Evolutionary conservation across 352 stramenopile species (phyloP), one percentile per base, ranked within the genome.

Genomic region (Globisporangium apiculatum): DNA sequence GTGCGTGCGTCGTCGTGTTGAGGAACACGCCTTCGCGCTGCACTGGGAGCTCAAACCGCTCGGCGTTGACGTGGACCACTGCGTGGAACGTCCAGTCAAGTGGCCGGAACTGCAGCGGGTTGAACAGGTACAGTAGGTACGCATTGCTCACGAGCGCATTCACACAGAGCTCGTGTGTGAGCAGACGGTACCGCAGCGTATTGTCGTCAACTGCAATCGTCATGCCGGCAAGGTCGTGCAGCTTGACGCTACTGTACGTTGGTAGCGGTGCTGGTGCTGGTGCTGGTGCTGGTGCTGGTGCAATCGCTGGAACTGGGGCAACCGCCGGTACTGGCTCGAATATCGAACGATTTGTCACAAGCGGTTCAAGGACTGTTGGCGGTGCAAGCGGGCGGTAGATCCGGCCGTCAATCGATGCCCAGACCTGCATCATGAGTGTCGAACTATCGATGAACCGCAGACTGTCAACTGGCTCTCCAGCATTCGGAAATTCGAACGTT

Each of bases 51-150:
- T 64, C 49, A 61, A 84, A 86, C 18, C 59, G 66, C 12, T 46
- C 56, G 9, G 71, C 66, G 38, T 84, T 82, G 24, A 94, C 69
- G 61, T 81, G 69, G 38, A 94, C 45, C 18, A 82, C 65, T 0
- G 80, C 79, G 37, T 85, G 67, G 62, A 89, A 94, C 7, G 75
- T 89, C 83, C 83, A 94, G 60, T 94, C 83, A 48, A 93, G 70
- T 9, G 85, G 85, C 4, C 81, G 83, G 58, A 89, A 94, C 55
- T 79, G 65, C 43, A 91, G 67, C 48, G 85, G 82, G 53, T 94
- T 94, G 71, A 94, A 94, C 40, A 94, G 58, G 38, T 94, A 92
- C n/a, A 94, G 65, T 62, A 94, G 65, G 66, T 92, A 94, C 59
- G 85, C 86, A 60, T 92, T 94, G 72, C 80, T 89, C 52, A 91